A percentile compares a stretch with the other conserved stretches of the same genome.
phyloP scores from a whole-genome alignment of 805 yeast species.

The Priceomyces haplophilus region DNA sequence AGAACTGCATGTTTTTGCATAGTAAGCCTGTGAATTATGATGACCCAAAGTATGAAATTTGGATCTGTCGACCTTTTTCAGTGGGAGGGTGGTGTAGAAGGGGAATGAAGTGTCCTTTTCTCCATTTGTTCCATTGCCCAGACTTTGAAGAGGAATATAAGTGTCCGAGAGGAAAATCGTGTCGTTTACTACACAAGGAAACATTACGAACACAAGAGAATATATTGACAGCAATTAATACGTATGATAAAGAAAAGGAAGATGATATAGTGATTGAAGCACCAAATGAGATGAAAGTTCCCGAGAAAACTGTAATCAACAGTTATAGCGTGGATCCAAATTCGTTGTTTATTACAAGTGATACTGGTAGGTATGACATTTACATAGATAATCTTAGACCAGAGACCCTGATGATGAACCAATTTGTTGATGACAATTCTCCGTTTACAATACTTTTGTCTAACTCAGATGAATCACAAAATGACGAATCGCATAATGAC shows the following conservation, averaged over 20 bases:
- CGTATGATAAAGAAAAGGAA: conserved; percentile 12
- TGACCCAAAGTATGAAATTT: conserved; percentile 36
- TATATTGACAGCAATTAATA: conserved; percentile 18
- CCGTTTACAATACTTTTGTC: conserved; percentile 17
- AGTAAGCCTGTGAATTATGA: conserved; percentile 47
- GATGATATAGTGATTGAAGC: conserved; percentile 19
- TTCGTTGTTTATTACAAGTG: conserved; percentile 16
- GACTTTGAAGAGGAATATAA: conserved; percentile 60
- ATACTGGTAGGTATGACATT: conserved; percentile 21
- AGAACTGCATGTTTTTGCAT: conserved; percentile 53
- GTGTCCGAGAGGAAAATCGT: conserved; percentile 53
- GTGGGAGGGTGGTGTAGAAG: conserved; percentile 64
- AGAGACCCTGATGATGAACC: neutral
- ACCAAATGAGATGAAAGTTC: conserved; percentile 7
- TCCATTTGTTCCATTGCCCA: conserved; percentile 66
- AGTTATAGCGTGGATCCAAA: conserved; percentile 36
- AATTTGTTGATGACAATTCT: conserved; percentile 7
- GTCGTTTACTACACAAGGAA: conserved; percentile 50
- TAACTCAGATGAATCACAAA: conserved; percentile 10
- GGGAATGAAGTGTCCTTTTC: conserved; percentile 55
- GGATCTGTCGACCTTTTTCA: conserved; percentile 66
- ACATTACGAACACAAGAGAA: conserved; percentile 25
- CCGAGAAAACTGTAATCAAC: conserved; percentile 17
- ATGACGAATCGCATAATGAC: conserved; percentile 1
- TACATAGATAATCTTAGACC: conserved; percentile 19